A percentile compares a stretch with the other conserved stretches of the same genome.
These are phyloP conservation scores for Neocatenulostroma microsporum DNA, from an alignment of 2,329 filamentous ascomycete genomes.

Conservation along the genomic window DNA sequence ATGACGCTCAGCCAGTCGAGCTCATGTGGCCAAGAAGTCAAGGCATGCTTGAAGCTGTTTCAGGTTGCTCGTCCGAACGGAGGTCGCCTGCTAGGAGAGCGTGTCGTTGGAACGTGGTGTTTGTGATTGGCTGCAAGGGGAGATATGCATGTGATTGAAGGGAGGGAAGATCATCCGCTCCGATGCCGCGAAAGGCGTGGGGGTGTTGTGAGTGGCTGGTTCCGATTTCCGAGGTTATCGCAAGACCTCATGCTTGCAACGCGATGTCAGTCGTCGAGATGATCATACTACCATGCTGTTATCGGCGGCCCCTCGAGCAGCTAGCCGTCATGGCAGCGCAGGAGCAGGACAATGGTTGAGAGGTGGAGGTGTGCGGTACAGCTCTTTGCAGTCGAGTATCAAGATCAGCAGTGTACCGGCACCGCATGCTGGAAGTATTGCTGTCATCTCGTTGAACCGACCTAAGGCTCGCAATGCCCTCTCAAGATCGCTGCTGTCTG, in stretches of 20 bases:
- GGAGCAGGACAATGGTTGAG: constrained; percentile 11
- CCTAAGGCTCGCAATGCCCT: constrained; percentile 84
- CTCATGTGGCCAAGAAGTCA: not conserved
- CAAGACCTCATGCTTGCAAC: no score
- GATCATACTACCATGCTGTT: constrained; percentile 9
- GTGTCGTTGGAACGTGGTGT: no score
- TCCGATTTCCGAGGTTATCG: no score
- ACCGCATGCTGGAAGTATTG: constrained; percentile 72
- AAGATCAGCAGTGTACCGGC: constrained; percentile 68
- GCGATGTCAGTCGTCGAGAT: no score
- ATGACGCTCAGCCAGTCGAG: not conserved
- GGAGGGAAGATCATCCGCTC: no score
- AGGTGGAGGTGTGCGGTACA: constrained; percentile 1
- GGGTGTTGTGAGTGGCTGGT: no score
- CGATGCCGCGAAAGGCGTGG: no score
- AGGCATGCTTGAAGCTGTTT: not conserved
- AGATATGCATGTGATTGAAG: no score
- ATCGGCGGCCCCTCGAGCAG: constrained; percentile 5
- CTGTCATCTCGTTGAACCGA: constrained; percentile 79
- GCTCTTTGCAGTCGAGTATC: constrained; percentile 37
- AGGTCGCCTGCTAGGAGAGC: no score
- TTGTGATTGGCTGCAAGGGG: no score
- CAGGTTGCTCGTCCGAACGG: not conserved
- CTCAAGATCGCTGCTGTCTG: constrained; percentile 65
- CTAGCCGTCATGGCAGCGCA: constrained; percentile 6